These are phyloP conservation scores for Rhododendron williamsianum DNA, from an alignment of 148 eudicot species.

Conservation along the genomic window DNA sequence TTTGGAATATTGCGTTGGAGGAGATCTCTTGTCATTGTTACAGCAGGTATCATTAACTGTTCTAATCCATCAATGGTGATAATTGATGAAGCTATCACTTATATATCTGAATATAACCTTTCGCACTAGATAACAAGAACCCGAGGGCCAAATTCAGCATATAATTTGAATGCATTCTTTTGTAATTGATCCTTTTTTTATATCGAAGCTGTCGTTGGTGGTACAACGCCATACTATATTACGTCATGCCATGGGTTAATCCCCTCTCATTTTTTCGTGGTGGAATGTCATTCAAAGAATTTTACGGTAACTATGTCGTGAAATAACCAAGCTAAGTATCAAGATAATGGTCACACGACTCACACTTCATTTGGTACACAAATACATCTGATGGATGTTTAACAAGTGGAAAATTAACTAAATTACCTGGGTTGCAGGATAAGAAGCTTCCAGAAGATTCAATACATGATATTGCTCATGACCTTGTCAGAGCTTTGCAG, in stretches of 20 bases:
- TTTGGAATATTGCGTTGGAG: slow-evolving; percentile 95
- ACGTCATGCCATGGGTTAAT: not conserved
- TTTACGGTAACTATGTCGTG: not conserved
- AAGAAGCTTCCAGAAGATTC: slow-evolving; percentile 93
- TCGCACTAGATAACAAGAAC: not conserved
- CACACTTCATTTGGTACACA: not conserved
- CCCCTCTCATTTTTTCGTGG: not conserved
- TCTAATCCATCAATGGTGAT: slow-evolving; percentile 10
- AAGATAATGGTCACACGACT: not conserved
- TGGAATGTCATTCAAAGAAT: not conserved
- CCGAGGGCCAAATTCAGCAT: not conserved
- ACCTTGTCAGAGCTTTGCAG: slow-evolving; percentile 75
- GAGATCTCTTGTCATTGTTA: slow-evolving; percentile 79
- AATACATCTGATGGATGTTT: not conserved
- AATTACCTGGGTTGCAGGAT: slow-evolving; percentile 49
- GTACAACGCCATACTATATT: not conserved
- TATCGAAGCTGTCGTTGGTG: not conserved
- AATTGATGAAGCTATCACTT: not conserved
- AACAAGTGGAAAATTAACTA: not conserved
- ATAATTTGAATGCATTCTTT: not conserved
- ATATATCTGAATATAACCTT: not conserved
- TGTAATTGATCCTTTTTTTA: not conserved
- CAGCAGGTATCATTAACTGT: slow-evolving; percentile 49
- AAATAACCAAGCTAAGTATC: not conserved
- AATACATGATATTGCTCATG: slow-evolving; percentile 70